These are phyloP conservation scores for Hypoxylon perforatum DNA, from an alignment of 495 filamentous ascomycete species.

Conservation along the genomic window DNA sequence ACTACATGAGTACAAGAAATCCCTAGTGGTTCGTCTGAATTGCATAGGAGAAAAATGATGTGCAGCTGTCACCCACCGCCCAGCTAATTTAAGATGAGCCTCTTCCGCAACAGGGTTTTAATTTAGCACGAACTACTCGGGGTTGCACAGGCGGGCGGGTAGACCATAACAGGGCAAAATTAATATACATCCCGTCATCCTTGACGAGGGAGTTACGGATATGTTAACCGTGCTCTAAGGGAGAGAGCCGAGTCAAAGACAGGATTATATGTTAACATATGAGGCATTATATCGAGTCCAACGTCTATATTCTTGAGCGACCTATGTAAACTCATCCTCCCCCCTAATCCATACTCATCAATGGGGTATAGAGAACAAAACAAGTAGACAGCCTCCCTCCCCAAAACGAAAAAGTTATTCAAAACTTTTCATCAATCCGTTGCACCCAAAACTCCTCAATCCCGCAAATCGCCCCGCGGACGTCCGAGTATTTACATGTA, in stretches of 20 bases:
- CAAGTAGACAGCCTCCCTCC: constrained; percentile 1
- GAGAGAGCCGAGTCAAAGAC: constrained; percentile 9
- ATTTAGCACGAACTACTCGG: constrained; percentile 5
- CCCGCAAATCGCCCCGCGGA: neutral
- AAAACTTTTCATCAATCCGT: neutral
- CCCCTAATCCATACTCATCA: constrained; percentile 35
- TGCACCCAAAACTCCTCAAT: neutral
- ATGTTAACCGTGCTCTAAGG: neutral
- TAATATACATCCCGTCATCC: neutral
- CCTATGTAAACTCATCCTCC: constrained; percentile 1
- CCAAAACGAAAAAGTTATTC: neutral
- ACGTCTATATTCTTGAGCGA: constrained; percentile 29
- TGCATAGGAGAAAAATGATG: constrained; percentile 17
- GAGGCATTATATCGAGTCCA: constrained; percentile 13
- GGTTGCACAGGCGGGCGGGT: constrained; percentile 7
- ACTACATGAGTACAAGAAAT: neutral
- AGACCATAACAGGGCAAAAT: constrained; percentile 3
- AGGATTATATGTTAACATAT: constrained; percentile 18
- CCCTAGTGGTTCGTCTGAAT: neutral
- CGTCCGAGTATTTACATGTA: neutral
- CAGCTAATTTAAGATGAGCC: constrained; percentile 37
- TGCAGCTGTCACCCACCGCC: constrained; percentile 15
- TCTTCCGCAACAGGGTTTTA: constrained; percentile 30
- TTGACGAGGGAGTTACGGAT: neutral
- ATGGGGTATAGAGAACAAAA: constrained; percentile 33